Base-by-base conservation (phyloP, 2,329 filamentous ascomycete species). In the Penicillium sp. region DNA sequence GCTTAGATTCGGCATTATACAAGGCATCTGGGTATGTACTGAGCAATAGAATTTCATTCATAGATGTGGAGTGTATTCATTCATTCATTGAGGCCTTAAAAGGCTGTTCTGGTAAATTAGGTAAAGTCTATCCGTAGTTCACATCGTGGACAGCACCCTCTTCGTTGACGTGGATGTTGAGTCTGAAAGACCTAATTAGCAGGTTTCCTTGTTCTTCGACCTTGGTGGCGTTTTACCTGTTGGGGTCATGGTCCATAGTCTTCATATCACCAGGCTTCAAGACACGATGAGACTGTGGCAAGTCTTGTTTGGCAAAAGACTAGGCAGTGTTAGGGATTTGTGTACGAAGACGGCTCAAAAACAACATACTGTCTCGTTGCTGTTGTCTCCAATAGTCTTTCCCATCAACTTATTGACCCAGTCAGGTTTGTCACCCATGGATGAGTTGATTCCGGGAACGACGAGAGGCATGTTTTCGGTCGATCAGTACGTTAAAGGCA, bases 331-430 rank as follows among this genome's bases (percentile, higher is more conserved):
- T 5, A 45, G 32, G 7, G 4, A 9, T n/a, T 10, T 27, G 24
- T 27, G 24, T 8, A 6, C 5, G 8, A 6, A 27, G 5, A 27
- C 3, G 8, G 24, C 24, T 27, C 24, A 27, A 8, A 8, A 11
- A 8, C 24, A 16, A 59, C 69, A 34, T 57, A 76, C 74, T 29
- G 64, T 62, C 40, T 68, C 68, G 62, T 75, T 68, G n/a, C 58
- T 69, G 4, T 61, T 56, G 1, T 77, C 73, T 36, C 69, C 70
- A 39, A 79, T 67, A 48, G 71, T 77, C 69, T 79, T 79, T 48
- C 77, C 77, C 44, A 75, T 67, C 31, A 80, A 67, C 63, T 78
- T 79, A 43, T 64, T 68, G 47, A 70, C 65, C 77, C 77, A 79
- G 48, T 75, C 71, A 29, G 68, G 65, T 63, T 71, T 71, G 49